Evolutionary conservation across 192 early-diverging fungal species (phyloP).

Genomic region (Entophlyctis luteolus): DNA sequence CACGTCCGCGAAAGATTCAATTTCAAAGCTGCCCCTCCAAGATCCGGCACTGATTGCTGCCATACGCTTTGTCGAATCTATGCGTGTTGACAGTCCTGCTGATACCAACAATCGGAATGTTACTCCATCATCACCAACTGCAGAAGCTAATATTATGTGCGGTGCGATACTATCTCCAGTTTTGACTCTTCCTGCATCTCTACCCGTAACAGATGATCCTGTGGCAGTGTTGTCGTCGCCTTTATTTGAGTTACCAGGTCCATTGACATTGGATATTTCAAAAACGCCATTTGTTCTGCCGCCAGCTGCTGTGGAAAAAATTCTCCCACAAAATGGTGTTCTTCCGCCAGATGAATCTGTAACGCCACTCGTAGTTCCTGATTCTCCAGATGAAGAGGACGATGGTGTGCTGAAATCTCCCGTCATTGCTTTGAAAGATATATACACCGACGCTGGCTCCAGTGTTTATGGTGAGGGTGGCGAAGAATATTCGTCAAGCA

Average conservation of each 20-base stretch:
- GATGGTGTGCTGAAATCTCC: not conserved
- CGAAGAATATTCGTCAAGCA: not conserved
- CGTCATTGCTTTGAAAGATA: conserved; percentile 15
- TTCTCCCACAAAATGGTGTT: not conserved
- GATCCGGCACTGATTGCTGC: conserved; percentile 13
- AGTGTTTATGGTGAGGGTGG: not conserved
- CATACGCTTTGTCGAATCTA: conserved; percentile 11
- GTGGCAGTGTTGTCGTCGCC: not conserved
- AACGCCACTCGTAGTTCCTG: not conserved
- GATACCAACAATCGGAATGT: not conserved
- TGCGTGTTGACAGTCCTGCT: not conserved
- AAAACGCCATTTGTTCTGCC: not conserved
- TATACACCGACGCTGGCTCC: not conserved
- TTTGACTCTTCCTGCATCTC: not conserved
- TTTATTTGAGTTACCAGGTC: not conserved
- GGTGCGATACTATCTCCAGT: conserved; percentile 21
- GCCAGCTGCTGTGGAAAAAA: not conserved
- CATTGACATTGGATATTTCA: not conserved
- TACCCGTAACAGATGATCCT: not conserved
- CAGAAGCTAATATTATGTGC: not conserved
- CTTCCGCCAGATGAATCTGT: conserved; percentile 5
- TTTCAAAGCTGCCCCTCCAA: too few relatives aligned
- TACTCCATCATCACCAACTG: not conserved
- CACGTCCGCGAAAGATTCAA: not conserved
- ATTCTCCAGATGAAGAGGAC: conserved; percentile 6